Conservation (phyloP, 257 asterid genomes). For the Misopates orontium region DNA sequence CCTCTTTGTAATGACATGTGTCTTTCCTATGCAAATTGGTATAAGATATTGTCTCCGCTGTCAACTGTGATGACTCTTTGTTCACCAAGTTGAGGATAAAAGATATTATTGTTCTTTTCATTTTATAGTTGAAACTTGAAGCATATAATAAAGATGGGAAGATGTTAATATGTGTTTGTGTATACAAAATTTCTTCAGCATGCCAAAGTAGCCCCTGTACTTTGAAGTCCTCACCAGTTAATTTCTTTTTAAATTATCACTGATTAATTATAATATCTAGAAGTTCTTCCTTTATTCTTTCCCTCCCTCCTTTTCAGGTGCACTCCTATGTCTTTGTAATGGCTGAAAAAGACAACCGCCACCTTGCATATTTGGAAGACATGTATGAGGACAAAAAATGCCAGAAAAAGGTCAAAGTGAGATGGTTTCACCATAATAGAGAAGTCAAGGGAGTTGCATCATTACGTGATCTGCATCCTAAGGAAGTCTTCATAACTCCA, state of each 20-base stretch:
- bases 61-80: not conserved
- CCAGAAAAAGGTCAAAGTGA: constrained; percentile 92
- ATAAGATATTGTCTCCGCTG: too few species aligned
- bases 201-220: not conserved
- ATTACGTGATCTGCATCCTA: constrained; percentile 69
- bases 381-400: constrained; percentile 96
- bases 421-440: constrained; percentile 93
- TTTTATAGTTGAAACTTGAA: constrained; percentile 6
- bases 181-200: not conserved
- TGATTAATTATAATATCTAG: not conserved
- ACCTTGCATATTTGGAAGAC: constrained; percentile 90
- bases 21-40: too few species aligned
- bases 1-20: too few species aligned
- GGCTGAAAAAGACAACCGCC: constrained; percentile 90
- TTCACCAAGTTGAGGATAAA: constrained; percentile 10
- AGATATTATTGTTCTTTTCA: constrained; percentile 8
- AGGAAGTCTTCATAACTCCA: constrained; percentile 91
- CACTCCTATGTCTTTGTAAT: constrained; percentile 87
- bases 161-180: not conserved
- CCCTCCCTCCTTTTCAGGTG: constrained; percentile 45
- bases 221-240: not conserved
- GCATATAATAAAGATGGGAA: not conserved
- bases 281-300: not conserved
- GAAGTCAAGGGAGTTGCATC: constrained; percentile 81
- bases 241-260: not conserved